These are phyloP conservation scores for Calonectria multiphialidica DNA, from an alignment of 2,329 filamentous ascomycete genomes.

Conservation along the genomic window DNA sequence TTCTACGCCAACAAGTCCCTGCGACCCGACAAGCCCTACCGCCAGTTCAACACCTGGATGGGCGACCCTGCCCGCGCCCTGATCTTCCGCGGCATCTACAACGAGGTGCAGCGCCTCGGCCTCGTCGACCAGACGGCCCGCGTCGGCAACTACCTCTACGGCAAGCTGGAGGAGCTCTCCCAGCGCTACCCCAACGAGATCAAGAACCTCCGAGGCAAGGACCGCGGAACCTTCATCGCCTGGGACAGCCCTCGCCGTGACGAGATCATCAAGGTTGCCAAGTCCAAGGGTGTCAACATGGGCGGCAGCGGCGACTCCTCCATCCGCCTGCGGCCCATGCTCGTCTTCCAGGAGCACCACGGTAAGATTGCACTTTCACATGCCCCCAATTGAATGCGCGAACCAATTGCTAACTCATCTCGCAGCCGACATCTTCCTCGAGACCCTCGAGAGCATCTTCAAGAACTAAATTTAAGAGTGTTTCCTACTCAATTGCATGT, in stretches of 20 bases:
- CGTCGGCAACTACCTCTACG: conserved; percentile 83
- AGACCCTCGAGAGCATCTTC: conserved; percentile 79
- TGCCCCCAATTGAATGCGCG: not conserved
- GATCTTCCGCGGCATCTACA: conserved; percentile 85
- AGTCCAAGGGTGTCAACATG: conserved; percentile 85
- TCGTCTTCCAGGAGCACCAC: conserved; percentile 91
- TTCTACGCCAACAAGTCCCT: conserved; percentile 89
- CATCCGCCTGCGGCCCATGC: conserved; percentile 85
- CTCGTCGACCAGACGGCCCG: conserved; percentile 81
- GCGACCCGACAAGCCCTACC: conserved; percentile 91
- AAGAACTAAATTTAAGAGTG: conserved; percentile 47
- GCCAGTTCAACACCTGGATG: conserved; percentile 98
- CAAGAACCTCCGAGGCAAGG: conserved; percentile 85
- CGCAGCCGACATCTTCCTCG: conserved; percentile 80
- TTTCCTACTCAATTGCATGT: not conserved
- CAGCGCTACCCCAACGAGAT: conserved; percentile 80
- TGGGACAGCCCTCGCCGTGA: conserved; percentile 87
- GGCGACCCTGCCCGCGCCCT: conserved; percentile 87
- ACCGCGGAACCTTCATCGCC: conserved; percentile 89
- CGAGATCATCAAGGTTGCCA: conserved; percentile 81
- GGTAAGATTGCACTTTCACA: conserved; percentile 1
- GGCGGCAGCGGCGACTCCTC: conserved; percentile 83
- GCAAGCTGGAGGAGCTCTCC: conserved; percentile 74
- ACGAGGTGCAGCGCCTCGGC: conserved; percentile 79
- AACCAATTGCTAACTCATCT: not conserved